Conservation (phyloP, 768 basidiomycete genomes). For the Mycena venus region DNA sequence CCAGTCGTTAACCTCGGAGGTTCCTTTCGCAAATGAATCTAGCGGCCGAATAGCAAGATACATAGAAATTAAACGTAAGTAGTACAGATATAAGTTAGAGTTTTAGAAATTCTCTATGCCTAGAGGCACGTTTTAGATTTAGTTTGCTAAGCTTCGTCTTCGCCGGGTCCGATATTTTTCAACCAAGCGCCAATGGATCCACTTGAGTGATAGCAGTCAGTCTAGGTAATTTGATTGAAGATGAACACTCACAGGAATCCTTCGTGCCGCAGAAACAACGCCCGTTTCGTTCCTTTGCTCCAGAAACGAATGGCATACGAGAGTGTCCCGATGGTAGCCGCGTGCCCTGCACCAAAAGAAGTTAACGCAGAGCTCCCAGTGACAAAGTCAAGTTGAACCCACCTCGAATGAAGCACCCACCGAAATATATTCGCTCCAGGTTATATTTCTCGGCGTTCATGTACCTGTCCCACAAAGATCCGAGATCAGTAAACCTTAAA, state of each 20-base stretch:
- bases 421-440: slow-evolving; percentile 97
- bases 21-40: no score
- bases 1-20: no score
- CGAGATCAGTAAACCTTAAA: slow-evolving; percentile 11
- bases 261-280: slow-evolving; percentile 96
- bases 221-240: not conserved
- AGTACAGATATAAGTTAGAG: not conserved
- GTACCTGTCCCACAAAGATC: slow-evolving; percentile 67
- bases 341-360: slow-evolving; percentile 80
- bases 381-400: slow-evolving; percentile 38
- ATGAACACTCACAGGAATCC: slow-evolving; percentile 78
- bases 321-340: slow-evolving; percentile 95
- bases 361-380: slow-evolving; percentile 16
- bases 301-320: slow-evolving; percentile 99
- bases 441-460: slow-evolving; percentile 99
- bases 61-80: not conserved
- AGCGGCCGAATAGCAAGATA: not conserved
- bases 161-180: slow-evolving; percentile 67
- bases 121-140: slow-evolving; percentile 1
- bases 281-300: slow-evolving; percentile 97
- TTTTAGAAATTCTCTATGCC: not conserved
- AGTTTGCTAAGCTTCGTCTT: not conserved
- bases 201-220: slow-evolving; percentile 57
- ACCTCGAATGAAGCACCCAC: slow-evolving; percentile 99
- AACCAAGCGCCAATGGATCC: slow-evolving; percentile 98